Conservation (phyloP, 2,329 filamentous ascomycete species). For the Penicillium sp. region DNA sequence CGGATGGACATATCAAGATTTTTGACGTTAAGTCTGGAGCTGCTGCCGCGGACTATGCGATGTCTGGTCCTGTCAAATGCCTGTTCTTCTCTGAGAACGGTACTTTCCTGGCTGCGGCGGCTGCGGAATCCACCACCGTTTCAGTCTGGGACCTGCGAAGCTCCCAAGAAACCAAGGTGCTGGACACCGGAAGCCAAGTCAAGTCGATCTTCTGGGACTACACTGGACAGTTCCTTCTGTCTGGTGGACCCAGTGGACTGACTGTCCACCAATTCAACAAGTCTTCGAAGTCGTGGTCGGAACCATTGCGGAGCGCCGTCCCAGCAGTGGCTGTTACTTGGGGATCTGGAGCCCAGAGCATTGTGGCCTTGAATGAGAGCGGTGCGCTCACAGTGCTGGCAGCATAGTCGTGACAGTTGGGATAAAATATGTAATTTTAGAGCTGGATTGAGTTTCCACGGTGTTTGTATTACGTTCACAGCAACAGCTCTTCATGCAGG, state of each 20-base stretch:
- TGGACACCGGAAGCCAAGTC: constrained; percentile 78
- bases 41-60: constrained; percentile 69
- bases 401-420: constrained; percentile 48
- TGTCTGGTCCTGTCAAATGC: constrained; percentile 65
- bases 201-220: constrained; percentile 85
- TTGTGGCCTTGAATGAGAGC: constrained; percentile 71
- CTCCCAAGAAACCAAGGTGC: constrained; percentile 73
- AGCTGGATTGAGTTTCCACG: constrained; percentile 18
- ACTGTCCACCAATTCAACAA: constrained; percentile 90
- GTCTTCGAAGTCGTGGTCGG: constrained; percentile 80
- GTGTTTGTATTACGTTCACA: constrained; percentile 20
- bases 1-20: constrained; percentile 76
- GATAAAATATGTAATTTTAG: constrained; percentile 26
- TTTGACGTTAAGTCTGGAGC: constrained; percentile 81
- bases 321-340: constrained; percentile 71
- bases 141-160: constrained; percentile 92
- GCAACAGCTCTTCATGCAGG: constrained; percentile 16
- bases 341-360: constrained; percentile 69
- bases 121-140: constrained; percentile 72
- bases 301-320: constrained; percentile 74
- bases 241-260: constrained; percentile 73
- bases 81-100: constrained; percentile 94
- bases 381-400: constrained; percentile 72
- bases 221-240: constrained; percentile 86
- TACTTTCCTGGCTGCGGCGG: constrained; percentile 85